Percentiles rank a stretch among this genome's conserved stretches.
phyloP scores from a whole-genome alignment of 73 alveolate species.

The Paramecium tetraurelia region DNA sequence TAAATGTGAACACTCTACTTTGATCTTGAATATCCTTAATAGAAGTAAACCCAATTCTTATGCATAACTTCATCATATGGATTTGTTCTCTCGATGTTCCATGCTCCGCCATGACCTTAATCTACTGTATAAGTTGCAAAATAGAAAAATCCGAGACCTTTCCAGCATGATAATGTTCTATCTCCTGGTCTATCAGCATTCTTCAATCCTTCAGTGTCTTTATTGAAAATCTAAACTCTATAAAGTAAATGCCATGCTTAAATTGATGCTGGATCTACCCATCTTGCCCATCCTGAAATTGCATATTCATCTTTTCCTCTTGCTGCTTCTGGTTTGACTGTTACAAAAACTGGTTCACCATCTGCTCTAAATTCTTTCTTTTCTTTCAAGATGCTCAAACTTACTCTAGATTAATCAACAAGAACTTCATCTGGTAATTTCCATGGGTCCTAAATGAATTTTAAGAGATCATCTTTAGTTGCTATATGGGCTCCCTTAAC shows the following conservation, averaged over 20 bases:
- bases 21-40: conserved; percentile 7
- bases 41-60: conserved; percentile 16
- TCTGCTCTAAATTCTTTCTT: neutral
- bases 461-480: neutral
- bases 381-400: neutral
- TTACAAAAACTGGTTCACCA: neutral
- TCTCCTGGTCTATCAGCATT: conserved; percentile 21
- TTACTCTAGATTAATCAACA: neutral
- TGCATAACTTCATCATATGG: neutral
- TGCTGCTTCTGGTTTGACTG: neutral
- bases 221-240: neutral
- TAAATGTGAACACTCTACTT: neutral
- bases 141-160: neutral
- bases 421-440: neutral
- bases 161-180: neutral
- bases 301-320: conserved; percentile 39
- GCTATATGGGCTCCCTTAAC: conserved; percentile 30
- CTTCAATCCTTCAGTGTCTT: neutral
- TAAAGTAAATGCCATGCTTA: neutral
- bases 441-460: neutral
- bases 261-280: neutral
- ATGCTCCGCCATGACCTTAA: conserved; percentile 14
- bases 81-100: neutral
- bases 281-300: conserved; percentile 43
- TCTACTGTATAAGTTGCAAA: neutral